Evolutionary conservation across 2,329 filamentous ascomycete species (phyloP), one percentile per base, ranked within the genome.

Genomic region (Erysiphe pulchra): DNA sequence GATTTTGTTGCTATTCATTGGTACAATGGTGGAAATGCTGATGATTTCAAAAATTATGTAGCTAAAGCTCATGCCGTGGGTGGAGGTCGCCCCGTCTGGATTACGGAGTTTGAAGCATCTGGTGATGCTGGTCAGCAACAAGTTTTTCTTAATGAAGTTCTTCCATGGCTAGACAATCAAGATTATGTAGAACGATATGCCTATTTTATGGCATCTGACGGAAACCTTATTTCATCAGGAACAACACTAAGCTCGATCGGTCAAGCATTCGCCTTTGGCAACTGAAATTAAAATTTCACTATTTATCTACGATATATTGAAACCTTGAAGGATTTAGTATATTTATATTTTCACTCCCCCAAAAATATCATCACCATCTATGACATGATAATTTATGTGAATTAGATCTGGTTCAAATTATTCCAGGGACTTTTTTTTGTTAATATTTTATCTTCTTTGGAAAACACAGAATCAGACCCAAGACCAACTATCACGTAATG

Each of bases 1-100:
- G 63, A 67, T 53, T 63, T 62, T 49, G 50, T 67, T 46, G 57
- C 60, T 50, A 57, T 67, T 33, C 66, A 69, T 51, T 68, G 65
- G 65, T 68, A 69, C 49, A 62, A 63, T 46, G 50, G 54, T 30
- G 56, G 56, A 36, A 45, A 47, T 39, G 50, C 53, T 40, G 56
- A 60, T 48, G 53, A 57, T 8, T 65, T 68, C 58, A 61, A 66
- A 56, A 46, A 54, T 45, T 63, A 66, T 53, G 53, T 67, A 38
- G 46, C 56, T 18, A 53, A 60, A n/a, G 62, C 64, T 28, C 60
- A 61, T 46, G 48, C 48, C 12, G 53, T 61, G n/a, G 56, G 55
- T 32, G 54, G 55, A 41, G 58, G 50, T 45, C 59, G 60, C 46
- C 57, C 59, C n/a, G 53, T 68, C 47, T 68, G 61, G 61, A 54